Evolutionary conservation across 768 basidiomycete genomes (phyloP).

Genomic region (Royoungia palumana): DNA sequence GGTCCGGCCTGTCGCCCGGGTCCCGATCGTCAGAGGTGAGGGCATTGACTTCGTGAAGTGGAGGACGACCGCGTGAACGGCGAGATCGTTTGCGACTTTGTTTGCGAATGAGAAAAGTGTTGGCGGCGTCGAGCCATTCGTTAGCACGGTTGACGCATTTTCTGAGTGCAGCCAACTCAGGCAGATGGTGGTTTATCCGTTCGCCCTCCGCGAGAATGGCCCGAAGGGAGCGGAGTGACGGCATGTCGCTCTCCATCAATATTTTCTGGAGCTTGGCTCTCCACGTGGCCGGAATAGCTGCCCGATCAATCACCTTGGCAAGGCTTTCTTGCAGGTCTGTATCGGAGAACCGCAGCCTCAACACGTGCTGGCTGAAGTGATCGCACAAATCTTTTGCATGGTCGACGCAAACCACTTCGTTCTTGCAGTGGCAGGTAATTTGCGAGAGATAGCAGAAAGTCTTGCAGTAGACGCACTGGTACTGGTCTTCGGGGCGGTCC

Average conservation of each 20-base stretch:
- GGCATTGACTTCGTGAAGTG: constrained; percentile 41
- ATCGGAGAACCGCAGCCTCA: constrained; percentile 83
- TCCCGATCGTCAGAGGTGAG: constrained; percentile 40
- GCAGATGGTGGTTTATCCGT: constrained; percentile 71
- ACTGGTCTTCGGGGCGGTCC: constrained; percentile 90
- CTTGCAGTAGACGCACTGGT: constrained; percentile 93
- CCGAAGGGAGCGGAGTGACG: constrained; percentile 72
- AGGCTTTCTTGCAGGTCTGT: constrained; percentile 68
- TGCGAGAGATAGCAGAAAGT: constrained; percentile 94
- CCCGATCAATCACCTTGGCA: constrained; percentile 63
- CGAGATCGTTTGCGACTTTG: constrained; percentile 76
- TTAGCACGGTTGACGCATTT: constrained; percentile 79
- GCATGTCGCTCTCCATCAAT: constrained; percentile 65
- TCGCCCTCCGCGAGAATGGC: constrained; percentile 87
- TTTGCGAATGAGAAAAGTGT: constrained; percentile 74
- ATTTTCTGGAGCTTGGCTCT: constrained; percentile 62
- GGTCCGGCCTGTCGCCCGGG: constrained; percentile 65
- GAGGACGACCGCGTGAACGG: constrained; percentile 54
- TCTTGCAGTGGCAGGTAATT: constrained; percentile 77
- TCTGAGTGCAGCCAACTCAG: constrained; percentile 67
- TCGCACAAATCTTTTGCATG: constrained; percentile 78
- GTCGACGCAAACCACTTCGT: constrained; percentile 78
- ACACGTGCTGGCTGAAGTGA: constrained; percentile 52
- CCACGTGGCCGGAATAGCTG: constrained; percentile 75
- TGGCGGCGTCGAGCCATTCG: constrained; percentile 86